These are phyloP conservation scores for Zygosaccharomyces bailii DNA, from an alignment of 805 yeast species.

Conservation along the genomic window DNA sequence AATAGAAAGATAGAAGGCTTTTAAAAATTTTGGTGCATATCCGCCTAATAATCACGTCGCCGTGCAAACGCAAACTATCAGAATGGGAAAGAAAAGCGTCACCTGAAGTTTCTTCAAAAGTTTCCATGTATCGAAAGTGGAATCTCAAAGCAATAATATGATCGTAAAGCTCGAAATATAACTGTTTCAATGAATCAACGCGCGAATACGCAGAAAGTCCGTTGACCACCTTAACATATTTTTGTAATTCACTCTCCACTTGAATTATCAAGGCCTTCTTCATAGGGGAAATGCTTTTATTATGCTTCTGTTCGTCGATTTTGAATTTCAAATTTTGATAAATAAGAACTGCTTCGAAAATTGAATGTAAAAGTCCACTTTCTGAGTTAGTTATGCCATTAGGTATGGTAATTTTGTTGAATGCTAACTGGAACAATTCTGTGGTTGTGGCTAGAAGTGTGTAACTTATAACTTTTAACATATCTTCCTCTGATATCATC, in stretches of 20 bases:
- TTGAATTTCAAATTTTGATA: constrained; percentile 45
- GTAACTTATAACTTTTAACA: constrained; percentile 48
- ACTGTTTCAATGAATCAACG: constrained; percentile 28
- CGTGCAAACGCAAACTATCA: constrained; percentile 51
- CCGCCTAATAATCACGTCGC: constrained; percentile 52
- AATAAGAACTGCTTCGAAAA: constrained; percentile 71
- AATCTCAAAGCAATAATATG: constrained; percentile 58
- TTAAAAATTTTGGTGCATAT: constrained; percentile 45
- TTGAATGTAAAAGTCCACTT: constrained; percentile 50
- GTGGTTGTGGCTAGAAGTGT: constrained; percentile 63
- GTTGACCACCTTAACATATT: constrained; percentile 44
- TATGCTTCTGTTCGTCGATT: constrained; percentile 29
- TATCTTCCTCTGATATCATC: constrained; percentile 39
- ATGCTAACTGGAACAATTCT: constrained; percentile 46
- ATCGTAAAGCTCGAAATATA: constrained; percentile 42
- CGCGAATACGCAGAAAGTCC: constrained; percentile 41
- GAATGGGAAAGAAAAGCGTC: constrained; percentile 55
- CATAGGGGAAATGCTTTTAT: constrained; percentile 45
- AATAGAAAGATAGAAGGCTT: constrained; percentile 55
- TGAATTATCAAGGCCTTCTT: constrained; percentile 58
- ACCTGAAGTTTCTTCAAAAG: constrained; percentile 38
- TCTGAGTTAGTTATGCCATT: constrained; percentile 50
- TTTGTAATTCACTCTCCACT: constrained; percentile 41
- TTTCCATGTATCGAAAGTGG: constrained; percentile 43
- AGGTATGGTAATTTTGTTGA: constrained; percentile 45